Conservation (phyloP, 306 rosid genomes). For the Ceratonia siliqua region DNA sequence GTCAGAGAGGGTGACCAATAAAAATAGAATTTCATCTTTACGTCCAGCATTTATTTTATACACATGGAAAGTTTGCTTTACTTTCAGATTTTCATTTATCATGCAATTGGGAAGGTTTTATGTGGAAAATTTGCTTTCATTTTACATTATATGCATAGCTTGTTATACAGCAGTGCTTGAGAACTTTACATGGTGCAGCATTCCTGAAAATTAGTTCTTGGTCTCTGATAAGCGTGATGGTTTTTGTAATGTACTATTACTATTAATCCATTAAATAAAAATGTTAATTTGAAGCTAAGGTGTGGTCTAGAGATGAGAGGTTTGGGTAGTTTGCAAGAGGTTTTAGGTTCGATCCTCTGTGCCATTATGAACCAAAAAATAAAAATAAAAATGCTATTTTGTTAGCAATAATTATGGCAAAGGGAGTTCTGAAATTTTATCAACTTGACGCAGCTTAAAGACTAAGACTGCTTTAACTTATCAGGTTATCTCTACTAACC, state of each 20-base stretch:
- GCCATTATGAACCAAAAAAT: no score
- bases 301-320: no score
- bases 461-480: not conserved
- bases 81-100: constrained; percentile 29
- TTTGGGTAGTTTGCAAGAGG: no score
- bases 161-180: constrained; percentile 14
- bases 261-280: no score
- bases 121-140: constrained; percentile 14
- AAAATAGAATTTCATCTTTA: constrained; percentile 25
- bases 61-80: not conserved
- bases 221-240: not conserved
- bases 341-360: no score
- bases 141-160: constrained; percentile 23
- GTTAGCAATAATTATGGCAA: not conserved
- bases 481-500: not conserved
- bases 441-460: constrained; percentile 15
- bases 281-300: no score
- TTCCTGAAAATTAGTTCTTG: not conserved
- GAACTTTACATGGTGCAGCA: constrained; percentile 10
- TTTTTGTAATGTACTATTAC: not conserved
- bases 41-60: constrained; percentile 2
- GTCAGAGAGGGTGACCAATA: constrained; percentile 17
- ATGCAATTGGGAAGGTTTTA: constrained; percentile 18
- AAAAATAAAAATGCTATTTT: not conserved
- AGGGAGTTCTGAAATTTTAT: not conserved